phyloP scores from a whole-genome alignment of 1,284 basidiomycete genomes.

The Thelephora terrestris region DNA sequence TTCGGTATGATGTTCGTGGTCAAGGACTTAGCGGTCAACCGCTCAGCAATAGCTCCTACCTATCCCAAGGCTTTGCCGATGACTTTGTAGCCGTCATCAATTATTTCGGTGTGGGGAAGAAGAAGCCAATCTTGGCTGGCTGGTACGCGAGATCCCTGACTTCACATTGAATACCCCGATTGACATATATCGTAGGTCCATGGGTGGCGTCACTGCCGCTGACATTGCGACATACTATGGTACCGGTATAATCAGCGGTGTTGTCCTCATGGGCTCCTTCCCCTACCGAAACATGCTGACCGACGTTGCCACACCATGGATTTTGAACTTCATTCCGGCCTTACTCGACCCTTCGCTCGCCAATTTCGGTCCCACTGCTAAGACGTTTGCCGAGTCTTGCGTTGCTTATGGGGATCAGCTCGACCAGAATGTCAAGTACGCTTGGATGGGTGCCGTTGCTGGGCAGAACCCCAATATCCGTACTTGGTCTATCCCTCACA shows the following conservation, averaged over 20 bases:
- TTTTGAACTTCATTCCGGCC: constrained; percentile 2
- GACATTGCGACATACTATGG: too few relatives aligned
- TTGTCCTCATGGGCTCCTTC: constrained; percentile 4
- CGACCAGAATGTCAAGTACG: not conserved
- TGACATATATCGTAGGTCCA: too few relatives aligned
- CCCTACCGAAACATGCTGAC: not conserved
- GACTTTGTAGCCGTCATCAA: constrained; percentile 26
- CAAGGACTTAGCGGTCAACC: constrained; percentile 24
- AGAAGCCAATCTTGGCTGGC: constrained; percentile 26
- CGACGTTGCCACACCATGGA: constrained; percentile 1
- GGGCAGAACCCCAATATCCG: not conserved
- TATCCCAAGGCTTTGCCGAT: constrained; percentile 23
- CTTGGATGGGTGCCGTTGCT: not conserved
- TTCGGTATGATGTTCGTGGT: constrained; percentile 24
- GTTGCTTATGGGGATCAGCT: not conserved
- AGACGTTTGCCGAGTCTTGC: not conserved
- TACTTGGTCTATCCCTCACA: not conserved
- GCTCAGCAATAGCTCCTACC: constrained; percentile 14
- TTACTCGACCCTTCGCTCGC: not conserved
- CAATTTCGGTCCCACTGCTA: too few relatives aligned
- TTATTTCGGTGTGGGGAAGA: constrained; percentile 18
- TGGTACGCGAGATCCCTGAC: constrained; percentile 20
- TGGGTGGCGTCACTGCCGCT: too few relatives aligned
- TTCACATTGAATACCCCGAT: too few relatives aligned
- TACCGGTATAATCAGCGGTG: not conserved